Evolutionary conservation across 2,329 filamentous ascomycete species (phyloP).

Genomic region (Pseudocercospora pini-densiflorae): DNA sequence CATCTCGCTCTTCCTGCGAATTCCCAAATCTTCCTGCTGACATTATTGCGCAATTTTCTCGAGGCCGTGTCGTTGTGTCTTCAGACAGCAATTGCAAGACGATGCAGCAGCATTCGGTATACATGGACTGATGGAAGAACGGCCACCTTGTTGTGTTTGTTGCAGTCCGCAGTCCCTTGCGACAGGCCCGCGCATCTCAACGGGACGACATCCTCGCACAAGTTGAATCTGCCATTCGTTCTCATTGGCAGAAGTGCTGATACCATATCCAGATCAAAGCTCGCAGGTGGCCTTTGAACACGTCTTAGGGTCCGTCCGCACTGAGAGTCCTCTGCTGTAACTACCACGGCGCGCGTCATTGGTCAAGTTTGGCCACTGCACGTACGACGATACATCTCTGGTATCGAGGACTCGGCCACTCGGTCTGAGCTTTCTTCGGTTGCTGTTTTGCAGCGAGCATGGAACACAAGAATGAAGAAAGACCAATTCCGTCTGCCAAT

Average conservation of each 20-base stretch:
- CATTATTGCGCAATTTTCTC: not conserved
- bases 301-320: not conserved
- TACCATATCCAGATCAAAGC: not conserved
- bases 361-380: not conserved
- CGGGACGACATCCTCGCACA: not conserved
- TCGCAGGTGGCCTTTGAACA: not conserved
- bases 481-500: too few relatives aligned
- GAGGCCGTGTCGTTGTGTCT: not conserved
- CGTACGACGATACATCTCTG: not conserved
- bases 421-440: not conserved
- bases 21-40: not conserved
- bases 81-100: not conserved
- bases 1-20: not conserved
- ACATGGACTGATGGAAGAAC: not conserved
- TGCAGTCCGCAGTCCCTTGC: not conserved
- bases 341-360: not conserved
- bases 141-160: not conserved
- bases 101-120: too few relatives aligned
- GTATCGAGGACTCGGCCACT: not conserved
- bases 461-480: not conserved
- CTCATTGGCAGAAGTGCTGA: not conserved
- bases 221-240: not conserved
- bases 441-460: not conserved
- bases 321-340: not conserved
- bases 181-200: not conserved